Evolutionary conservation across 257 asterid genomes (phyloP), one percentile per base, ranked within the genome.

Genomic region (Solanum etuberosum): DNA sequence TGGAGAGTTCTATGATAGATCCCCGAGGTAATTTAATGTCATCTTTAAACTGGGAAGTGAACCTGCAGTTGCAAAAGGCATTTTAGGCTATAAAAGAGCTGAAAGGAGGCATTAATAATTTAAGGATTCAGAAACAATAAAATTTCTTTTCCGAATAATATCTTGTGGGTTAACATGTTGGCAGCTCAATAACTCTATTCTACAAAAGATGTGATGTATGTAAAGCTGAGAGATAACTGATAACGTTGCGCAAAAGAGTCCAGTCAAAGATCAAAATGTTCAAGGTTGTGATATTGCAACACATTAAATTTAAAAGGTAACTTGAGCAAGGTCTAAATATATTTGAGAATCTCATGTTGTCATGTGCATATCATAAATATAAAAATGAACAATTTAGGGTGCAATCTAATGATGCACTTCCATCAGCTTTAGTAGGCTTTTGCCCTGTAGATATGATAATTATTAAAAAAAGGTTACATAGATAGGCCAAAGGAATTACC

Each of bases 11-110:
- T 78, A 95, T 95, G 90, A 93, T 91, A 86, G 98, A 93, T 78
- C 98, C 98, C 54, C 92, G 92, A 23, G 98, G 99, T 88, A 96
- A 88, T 86, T 93, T 95, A 83, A 92, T 93, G 37, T 96, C 98
- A 80, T 95, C 99, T 87, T 88, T 95, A 93, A 96, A 96, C 90
- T 89, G 98, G 84, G 98, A 91, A 35, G 98, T 93, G 89, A 95
- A 96, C 91, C 98, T 96, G 95, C 65, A 87, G 78, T 73, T 13
- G 35, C 71, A 51, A 89, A 54, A 3, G 73, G 77, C 81, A 46
- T 61, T 31, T 48, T 85, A 23, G n/a, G 37, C 43, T n/a, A 61
- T 65, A 40, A 21, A 37, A 37, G 82, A 37, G 37, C n/a, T 20
- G 46, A 32, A 73, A 37, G 48, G 32, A 37, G 54, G 82, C 54